A percentile compares a stretch with the other conserved stretches of the same genome.
Conservation (phyloP, 176 grass and related monocot genomes). For the Hordeum vulgare region MorexV3_pseudomolecules_assembly NC_058519.1:624259809-624260308, state of each 20-base stretch:
- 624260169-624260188: not conserved
- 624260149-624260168: not conserved
- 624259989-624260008: not conserved
- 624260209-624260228: not conserved
- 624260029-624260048: not conserved
- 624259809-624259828: not conserved
- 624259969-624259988: not conserved
- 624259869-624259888: not conserved
- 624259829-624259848: not conserved
- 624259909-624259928: not conserved
- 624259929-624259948: not conserved
- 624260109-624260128: not conserved
- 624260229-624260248: not conserved
- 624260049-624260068: not conserved
- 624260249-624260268: not conserved
- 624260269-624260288: not conserved
- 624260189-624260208: not conserved
- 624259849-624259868: not conserved
- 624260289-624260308: not conserved
- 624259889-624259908: not conserved
- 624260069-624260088: constrained; percentile 18
- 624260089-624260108: not conserved
- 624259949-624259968: not conserved
- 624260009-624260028: not conserved
- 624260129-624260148: not conserved